Evolutionary conservation across 192 early-diverging fungal genomes (phyloP).

Genomic region (Gamsiella multidivaricata): DNA sequence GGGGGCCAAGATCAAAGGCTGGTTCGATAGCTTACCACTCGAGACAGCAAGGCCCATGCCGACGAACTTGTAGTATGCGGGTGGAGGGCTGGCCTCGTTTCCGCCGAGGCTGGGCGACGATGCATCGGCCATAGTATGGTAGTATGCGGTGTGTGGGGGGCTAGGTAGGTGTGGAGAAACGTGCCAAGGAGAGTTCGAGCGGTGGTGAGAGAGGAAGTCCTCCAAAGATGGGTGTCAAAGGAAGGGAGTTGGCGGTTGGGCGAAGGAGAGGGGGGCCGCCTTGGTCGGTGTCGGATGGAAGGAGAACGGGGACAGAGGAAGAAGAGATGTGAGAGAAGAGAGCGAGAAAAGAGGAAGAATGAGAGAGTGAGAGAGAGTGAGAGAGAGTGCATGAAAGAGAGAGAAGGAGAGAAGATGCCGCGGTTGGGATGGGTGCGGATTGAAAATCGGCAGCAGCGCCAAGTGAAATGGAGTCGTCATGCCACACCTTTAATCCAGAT

Average conservation of each 20-base stretch:
- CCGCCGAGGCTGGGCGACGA: not conserved
- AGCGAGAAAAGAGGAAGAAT: not conserved
- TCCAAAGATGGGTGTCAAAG: too few species aligned
- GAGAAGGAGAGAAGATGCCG: conserved; percentile 8
- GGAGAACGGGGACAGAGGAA: not conserved
- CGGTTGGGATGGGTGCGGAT: not conserved
- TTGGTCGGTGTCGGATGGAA: too few species aligned
- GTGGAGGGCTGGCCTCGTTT: conserved; percentile 21
- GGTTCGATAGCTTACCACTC: conserved; percentile 62
- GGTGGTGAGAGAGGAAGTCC: not conserved
- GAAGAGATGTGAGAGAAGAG: not conserved
- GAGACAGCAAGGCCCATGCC: conserved; percentile 86
- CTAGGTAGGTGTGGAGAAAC: not conserved
- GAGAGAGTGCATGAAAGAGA: too few species aligned
- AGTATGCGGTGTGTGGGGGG: not conserved
- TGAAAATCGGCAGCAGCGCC: too few species aligned
- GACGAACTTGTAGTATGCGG: conserved; percentile 73
- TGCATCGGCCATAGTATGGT: conserved; percentile 11
- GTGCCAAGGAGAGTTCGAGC: too few species aligned
- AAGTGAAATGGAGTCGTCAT: too few species aligned
- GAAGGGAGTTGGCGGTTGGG: too few species aligned
- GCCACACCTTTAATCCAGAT: too few species aligned
- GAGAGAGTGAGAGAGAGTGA: not conserved
- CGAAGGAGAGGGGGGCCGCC: not conserved
- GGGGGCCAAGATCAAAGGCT: too few species aligned